Conservation (phyloP, 2,329 filamentous ascomycete species). For the Penicillium janthinellum region DNA sequence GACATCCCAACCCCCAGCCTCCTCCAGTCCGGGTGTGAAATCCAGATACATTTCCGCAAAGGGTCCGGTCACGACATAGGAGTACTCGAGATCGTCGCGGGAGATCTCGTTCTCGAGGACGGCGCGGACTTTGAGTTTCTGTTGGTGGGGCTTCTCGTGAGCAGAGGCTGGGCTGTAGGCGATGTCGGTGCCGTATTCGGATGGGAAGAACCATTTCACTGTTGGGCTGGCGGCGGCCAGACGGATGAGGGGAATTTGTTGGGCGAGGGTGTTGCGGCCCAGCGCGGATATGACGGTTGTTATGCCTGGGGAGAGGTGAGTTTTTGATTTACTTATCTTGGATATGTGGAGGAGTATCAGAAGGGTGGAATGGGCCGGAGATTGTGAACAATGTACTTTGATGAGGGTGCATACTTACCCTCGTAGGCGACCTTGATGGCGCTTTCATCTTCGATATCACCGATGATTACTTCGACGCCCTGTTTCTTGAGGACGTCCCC, state of each 20-base stretch:
- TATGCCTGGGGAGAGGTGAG: conserved; percentile 46
- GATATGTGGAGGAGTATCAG: neutral
- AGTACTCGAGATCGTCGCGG: conserved; percentile 57
- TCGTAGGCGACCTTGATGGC: conserved; percentile 61
- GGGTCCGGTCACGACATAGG: conserved; percentile 70
- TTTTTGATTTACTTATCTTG: neutral
- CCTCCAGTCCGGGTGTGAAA: conserved; percentile 37
- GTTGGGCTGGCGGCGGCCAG: conserved; percentile 57
- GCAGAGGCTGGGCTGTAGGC: conserved; percentile 62
- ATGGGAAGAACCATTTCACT: conserved; percentile 67
- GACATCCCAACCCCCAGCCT: conserved; percentile 62
- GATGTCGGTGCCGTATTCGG: conserved; percentile 68
- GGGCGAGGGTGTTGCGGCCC: conserved; percentile 62
- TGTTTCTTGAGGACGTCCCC: conserved; percentile 49
- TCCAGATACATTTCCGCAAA: conserved; percentile 66
- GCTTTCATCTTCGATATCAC: conserved; percentile 55
- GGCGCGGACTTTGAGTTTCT: conserved; percentile 68
- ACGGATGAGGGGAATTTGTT: conserved; percentile 63
- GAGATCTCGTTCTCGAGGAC: conserved; percentile 56
- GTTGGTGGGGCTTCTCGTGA: conserved; percentile 67
- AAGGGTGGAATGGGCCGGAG: neutral
- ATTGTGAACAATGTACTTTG: no score
- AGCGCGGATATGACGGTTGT: conserved; percentile 68
- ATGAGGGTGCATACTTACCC: conserved; percentile 32
- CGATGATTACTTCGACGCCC: conserved; percentile 58